Base-by-base conservation (phyloP, 2,329 filamentous ascomycete species). In the Byssothecium circinans region DNA sequence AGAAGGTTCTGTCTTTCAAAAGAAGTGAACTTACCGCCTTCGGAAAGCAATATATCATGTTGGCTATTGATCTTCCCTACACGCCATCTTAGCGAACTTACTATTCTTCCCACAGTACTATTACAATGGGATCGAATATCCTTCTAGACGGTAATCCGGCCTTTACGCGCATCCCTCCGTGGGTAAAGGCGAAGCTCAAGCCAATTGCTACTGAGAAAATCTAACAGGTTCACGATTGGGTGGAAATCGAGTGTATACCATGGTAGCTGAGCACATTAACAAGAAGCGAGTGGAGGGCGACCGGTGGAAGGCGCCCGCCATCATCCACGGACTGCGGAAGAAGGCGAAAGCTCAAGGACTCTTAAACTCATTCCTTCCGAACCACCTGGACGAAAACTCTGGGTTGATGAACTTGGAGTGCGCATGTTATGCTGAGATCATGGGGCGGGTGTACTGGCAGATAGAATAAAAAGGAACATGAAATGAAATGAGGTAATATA, bases 121-220 rank as follows among this genome's bases (percentile, higher is more conserved):
- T 11, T 8, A 25, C 47, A 52, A 64, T 60, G 55, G 41, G 50
- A 12, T 54, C 53, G 11, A 57, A 60, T 25, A 56, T 60, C 12
- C 25, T 7, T 6, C 6, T 27, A 11, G 56, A 68, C 39, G 62
- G 53, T 47, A 57, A 64, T 38, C 69, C 69, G 48, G 69, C 69
- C n/a, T 73, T 74, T 49, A 53, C 57, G 11, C 67, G 65, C 42
- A 69, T 72, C 45, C 71, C 71, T 12, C 68, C 69, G 36, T 77
- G 75, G 72, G 75, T 77, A 15, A 78, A 77, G 49, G 72, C 81
- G 11, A 81, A 77, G 56, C 67, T 83, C 40, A 80, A 69, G 54
- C 59, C 57, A 0, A 64, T 73, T 45, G 74, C 74, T 18, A 63
- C 75, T 40, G 67, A 73, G 18, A 74, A 70, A 57, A 76, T 76